Evolutionary conservation across 345 rosid genomes (phyloP).

Genomic region (Camelina laxa): DNA sequence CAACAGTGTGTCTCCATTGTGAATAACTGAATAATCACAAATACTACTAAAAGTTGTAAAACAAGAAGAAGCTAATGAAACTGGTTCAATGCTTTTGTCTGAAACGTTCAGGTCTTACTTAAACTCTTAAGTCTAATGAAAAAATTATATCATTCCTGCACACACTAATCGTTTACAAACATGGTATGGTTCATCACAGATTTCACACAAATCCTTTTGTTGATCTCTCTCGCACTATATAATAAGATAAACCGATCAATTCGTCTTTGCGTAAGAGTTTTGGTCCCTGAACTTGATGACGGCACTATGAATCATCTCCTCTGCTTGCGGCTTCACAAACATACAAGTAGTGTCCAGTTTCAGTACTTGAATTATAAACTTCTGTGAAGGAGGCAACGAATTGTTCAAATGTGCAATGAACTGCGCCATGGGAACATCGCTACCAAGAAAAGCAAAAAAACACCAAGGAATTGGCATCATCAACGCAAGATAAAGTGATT

Average conservation of each 20-base stretch:
- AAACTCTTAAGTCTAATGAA: too few relatives aligned
- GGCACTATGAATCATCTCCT: constrained; percentile 13
- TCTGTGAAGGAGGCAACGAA: constrained; percentile 19
- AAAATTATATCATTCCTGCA: background rate
- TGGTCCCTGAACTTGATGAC: constrained; percentile 21
- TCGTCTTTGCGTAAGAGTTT: constrained; percentile 6
- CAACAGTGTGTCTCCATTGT: too few relatives aligned
- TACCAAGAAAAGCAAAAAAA: constrained; percentile 1
- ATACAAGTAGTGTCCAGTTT: constrained; percentile 25
- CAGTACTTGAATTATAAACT: constrained; percentile 19
- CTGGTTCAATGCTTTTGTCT: too few relatives aligned
- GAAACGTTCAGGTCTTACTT: too few relatives aligned
- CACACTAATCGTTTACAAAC: background rate
- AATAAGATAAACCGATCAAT: constrained; percentile 3
- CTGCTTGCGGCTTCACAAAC: constrained; percentile 27
- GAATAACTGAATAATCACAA: too few relatives aligned
- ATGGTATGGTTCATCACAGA: constrained; percentile 17
- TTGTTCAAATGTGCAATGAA: constrained; percentile 21
- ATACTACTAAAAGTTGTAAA: too few relatives aligned
- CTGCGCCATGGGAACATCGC: constrained; percentile 33
- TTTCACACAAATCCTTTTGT: background rate
- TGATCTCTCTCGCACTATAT: background rate
- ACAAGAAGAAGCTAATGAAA: too few relatives aligned
- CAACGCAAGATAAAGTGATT: background rate
- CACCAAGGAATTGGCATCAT: background rate